Conservation (phyloP, 768 basidiomycete species). For the Russula sp. region DNA sequence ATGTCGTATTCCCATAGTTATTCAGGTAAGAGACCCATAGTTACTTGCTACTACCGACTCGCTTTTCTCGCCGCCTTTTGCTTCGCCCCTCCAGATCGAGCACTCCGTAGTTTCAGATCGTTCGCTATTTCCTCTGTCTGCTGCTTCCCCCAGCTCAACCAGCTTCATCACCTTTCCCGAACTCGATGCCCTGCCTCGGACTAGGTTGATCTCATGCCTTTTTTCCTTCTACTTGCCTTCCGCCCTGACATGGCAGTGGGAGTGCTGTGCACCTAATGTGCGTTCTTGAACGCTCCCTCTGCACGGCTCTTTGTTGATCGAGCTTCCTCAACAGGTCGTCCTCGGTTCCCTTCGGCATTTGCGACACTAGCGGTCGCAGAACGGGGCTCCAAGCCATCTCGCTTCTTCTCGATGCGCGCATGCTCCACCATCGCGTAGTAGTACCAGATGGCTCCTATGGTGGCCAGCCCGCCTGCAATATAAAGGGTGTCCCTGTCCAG, state of each 20-base stretch:
- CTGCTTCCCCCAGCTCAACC: too few species aligned
- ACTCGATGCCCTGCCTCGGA: too few species aligned
- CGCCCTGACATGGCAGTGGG: not conserved
- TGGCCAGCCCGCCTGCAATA: constrained; percentile 17
- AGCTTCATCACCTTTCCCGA: too few species aligned
- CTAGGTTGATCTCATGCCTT: not conserved
- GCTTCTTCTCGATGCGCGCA: constrained; percentile 14
- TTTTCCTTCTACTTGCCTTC: not conserved
- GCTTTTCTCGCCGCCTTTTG: too few species aligned
- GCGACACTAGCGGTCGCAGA: not conserved
- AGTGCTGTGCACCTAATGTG: not conserved
- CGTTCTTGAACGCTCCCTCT: constrained; percentile 1
- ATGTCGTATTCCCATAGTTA: not conserved
- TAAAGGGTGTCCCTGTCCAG: constrained; percentile 7
- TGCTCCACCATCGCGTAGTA: constrained; percentile 19
- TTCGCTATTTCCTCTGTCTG: too few species aligned
- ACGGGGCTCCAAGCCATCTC: not conserved
- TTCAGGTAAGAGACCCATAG: too few species aligned
- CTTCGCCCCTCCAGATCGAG: too few species aligned
- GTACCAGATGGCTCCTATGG: constrained; percentile 19
- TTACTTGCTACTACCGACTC: too few species aligned
- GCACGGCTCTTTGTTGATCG: constrained; percentile 1
- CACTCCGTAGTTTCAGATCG: too few species aligned
- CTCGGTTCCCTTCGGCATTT: constrained; percentile 2
- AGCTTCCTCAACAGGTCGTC: constrained; percentile 3